phyloP scores from a whole-genome alignment of 306 rosid species.

The Pterocarpus santalinus region DNA sequence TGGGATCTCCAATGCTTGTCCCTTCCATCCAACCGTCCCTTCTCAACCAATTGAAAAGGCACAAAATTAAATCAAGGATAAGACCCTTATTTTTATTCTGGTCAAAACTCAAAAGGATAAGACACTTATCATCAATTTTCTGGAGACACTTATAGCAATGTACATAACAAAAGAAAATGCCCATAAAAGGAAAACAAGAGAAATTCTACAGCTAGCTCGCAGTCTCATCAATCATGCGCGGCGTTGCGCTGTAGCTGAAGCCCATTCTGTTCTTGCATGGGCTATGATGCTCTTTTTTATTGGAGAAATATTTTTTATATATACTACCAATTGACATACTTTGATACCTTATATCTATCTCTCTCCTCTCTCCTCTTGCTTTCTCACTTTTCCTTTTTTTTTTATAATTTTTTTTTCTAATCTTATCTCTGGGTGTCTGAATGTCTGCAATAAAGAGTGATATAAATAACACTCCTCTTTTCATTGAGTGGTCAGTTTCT shows the following conservation, averaged over 20 bases:
- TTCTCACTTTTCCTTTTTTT: no score
- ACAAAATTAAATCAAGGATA: slow-evolving; percentile 44
- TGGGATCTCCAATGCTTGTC: slow-evolving; percentile 11
- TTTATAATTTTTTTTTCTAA: no score
- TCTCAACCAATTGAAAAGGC: slow-evolving; percentile 21
- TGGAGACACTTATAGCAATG: background rate
- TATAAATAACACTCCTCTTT: no score
- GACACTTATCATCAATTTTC: slow-evolving; percentile 23
- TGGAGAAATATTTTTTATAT: background rate
- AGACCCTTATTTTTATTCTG: slow-evolving; percentile 18
- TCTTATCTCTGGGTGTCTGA: no score
- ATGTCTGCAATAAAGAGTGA: no score
- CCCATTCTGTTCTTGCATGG: slow-evolving; percentile 67
- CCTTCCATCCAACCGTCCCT: slow-evolving; percentile 12
- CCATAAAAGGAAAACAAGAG: slow-evolving; percentile 39
- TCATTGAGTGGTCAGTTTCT: slow-evolving; percentile 58
- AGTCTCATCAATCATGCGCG: slow-evolving; percentile 31
- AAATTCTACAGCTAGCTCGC: slow-evolving; percentile 1
- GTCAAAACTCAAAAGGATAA: background rate
- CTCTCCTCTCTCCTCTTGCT: no score
- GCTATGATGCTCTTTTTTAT: slow-evolving; percentile 51
- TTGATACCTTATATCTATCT: no score
- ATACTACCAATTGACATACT: no score
- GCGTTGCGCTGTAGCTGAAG: slow-evolving; percentile 20
- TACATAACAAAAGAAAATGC: slow-evolving; percentile 13